Evolutionary conservation across 2,329 filamentous ascomycete species (phyloP).

Genomic region (Cadophora sp.): DNA sequence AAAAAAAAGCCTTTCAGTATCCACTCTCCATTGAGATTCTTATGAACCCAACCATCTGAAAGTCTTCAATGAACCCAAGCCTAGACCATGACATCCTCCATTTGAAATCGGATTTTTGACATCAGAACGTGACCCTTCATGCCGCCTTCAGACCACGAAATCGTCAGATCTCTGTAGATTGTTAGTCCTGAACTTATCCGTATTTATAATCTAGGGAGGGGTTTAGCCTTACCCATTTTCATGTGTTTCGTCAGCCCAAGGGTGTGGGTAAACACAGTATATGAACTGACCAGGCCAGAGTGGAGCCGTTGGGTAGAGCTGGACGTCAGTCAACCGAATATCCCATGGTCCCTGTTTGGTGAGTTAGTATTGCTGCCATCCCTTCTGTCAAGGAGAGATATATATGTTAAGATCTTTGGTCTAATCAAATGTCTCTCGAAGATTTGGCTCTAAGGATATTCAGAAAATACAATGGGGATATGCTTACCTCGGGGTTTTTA

Average conservation of each 20-base stretch:
- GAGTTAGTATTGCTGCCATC: too few relatives aligned
- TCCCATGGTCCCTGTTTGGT: background rate
- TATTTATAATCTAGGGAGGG: background rate
- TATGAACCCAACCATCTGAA: slow-evolving; percentile 9
- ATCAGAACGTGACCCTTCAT: slow-evolving; percentile 33
- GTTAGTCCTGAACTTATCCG: background rate
- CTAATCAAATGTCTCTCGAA: background rate
- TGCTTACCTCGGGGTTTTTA: slow-evolving; percentile 23
- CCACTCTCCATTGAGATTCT: background rate
- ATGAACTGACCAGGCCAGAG: slow-evolving; percentile 9
- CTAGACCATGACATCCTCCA: slow-evolving; percentile 1
- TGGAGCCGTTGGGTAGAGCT: background rate
- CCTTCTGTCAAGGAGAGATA: too few relatives aligned
- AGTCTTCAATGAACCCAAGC: background rate
- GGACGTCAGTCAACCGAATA: background rate
- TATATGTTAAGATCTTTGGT: too few relatives aligned
- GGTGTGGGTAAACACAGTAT: slow-evolving; percentile 37
- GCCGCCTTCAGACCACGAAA: slow-evolving; percentile 36
- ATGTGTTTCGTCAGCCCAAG: slow-evolving; percentile 32
- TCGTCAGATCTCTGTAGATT: slow-evolving; percentile 30
- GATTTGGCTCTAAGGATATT: background rate
- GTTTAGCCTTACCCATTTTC: slow-evolving; percentile 9
- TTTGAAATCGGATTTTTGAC: slow-evolving; percentile 28
- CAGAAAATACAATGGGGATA: background rate
- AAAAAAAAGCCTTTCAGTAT: too few relatives aligned